Base-by-base conservation (phyloP, 2,329 filamentous ascomycete genomes). In the Verticillium tricorpus region DNA sequence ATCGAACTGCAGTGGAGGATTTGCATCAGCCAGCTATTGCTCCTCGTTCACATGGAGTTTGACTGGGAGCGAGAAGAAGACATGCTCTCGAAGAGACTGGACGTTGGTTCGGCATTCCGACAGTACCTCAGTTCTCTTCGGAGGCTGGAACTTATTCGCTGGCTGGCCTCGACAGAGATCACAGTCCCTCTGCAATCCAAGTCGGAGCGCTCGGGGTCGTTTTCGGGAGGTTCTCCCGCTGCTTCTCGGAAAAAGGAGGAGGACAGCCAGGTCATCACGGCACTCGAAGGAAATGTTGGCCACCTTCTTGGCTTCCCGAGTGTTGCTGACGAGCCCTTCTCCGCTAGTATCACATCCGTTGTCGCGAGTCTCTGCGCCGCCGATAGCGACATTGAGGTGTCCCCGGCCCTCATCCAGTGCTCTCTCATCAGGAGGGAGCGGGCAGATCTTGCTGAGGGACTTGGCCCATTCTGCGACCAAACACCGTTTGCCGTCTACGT, bases 11-110 rank as follows among this genome's bases (percentile, higher is more conserved):
- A 90, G 63, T 88, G 88, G 76, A 86, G 86, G 63, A 80, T 95
- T 9, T 86, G 96, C 58, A 87, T 96, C 65, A 92, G 94, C 70
- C 85, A 98, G 62, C 79, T 98, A 2, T 83, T 95, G 2, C 82
- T 99, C 7, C 81, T 96, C 17, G 84, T 95, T 11, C 93, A 97
- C 73, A 89, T 98, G 82, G 90, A 95, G 72, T 89, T 88, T 45
- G 92, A 95, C 70, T 85, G 91, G 60, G 90, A 93, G 62, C 85
- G 88, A 66, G 87, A 89, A 52, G 87, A 92, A 50, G 85, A 90
- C 17, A 85, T 85, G 2, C 79, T 87, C 37, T 83, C 85, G 66
- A 76, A 81, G 45, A 77, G 81, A 22, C 78, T 91, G 9, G 85
- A 89, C 32, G 89, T 95, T 62, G 86, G 89, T 58, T 77, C 80